Percentiles rank a stretch among this genome's conserved stretches.
phyloP scores from a whole-genome alignment of 257 asterid genomes.

The Salvia miltiorrhiza region DNA sequence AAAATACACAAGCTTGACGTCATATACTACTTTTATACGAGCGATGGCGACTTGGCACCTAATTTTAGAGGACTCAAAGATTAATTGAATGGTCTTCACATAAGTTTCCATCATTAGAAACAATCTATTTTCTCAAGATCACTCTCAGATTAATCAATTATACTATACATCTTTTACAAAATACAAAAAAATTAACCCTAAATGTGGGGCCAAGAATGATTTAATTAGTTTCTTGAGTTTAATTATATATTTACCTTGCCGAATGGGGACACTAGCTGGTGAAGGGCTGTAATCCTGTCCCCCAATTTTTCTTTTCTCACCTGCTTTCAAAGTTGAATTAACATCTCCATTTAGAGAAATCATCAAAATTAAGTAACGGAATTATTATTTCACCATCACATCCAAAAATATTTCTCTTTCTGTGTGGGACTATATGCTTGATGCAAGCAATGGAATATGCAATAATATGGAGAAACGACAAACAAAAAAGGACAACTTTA shows the following conservation, averaged over 20 bases:
- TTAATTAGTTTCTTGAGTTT: background rate
- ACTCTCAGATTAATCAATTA: no score
- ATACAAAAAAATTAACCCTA: background rate
- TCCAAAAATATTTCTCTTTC: background rate
- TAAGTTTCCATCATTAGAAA: background rate
- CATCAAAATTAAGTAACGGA: background rate
- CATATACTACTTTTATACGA: no score
- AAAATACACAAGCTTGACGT: no score
- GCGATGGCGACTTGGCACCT: no score
- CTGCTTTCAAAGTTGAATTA: slow-evolving; percentile 34
- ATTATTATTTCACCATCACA: background rate
- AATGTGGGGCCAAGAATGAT: background rate
- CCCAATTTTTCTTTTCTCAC: slow-evolving; percentile 82
- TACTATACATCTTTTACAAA: background rate
- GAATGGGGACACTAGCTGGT: slow-evolving; percentile 86
- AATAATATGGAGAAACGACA: slow-evolving; percentile 33
- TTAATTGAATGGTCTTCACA: background rate
- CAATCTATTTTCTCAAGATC: background rate
- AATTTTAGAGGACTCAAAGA: no score
- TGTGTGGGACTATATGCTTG: slow-evolving; percentile 46
- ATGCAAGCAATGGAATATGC: slow-evolving; percentile 42
- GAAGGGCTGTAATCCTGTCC: slow-evolving; percentile 84
- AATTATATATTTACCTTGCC: slow-evolving; percentile 56
- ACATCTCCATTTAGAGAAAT: background rate
- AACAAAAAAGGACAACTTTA: slow-evolving; percentile 57